Evolutionary conservation across 306 rosid genomes (phyloP).

Genomic region (Sphenostylis stenocarpa): DNA sequence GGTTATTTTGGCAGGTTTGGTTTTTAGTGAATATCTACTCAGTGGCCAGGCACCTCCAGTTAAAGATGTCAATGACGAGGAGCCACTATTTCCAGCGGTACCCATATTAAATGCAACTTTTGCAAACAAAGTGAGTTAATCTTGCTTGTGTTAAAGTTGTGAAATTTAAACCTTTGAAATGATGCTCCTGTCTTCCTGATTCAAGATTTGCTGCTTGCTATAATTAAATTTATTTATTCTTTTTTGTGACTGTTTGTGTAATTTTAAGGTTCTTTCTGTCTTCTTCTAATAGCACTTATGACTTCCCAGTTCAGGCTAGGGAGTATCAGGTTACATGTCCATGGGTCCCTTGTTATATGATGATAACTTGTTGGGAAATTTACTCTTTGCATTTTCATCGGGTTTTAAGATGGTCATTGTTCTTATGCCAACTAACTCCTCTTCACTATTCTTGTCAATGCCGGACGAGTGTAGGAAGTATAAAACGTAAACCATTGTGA

Average conservation of each 20-base stretch:
- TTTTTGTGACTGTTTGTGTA: background rate
- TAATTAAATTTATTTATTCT: background rate
- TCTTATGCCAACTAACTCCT: background rate
- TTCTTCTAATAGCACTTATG: background rate
- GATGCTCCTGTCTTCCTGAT: background rate
- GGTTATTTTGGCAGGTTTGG: slow-evolving; percentile 68
- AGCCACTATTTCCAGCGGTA: slow-evolving; percentile 86
- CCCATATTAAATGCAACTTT: slow-evolving; percentile 58
- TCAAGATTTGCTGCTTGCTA: slow-evolving; percentile 16
- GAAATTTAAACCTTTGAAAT: slow-evolving; percentile 12
- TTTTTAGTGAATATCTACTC: slow-evolving; percentile 87
- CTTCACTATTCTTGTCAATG: background rate
- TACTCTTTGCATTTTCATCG: background rate
- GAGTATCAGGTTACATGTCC: background rate
- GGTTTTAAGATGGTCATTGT: background rate
- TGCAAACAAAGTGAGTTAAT: slow-evolving; percentile 58
- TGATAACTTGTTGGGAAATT: background rate
- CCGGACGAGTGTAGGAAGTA: background rate
- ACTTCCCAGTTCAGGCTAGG: slow-evolving; percentile 1
- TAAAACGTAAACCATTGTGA: background rate
- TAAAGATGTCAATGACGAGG: slow-evolving; percentile 85
- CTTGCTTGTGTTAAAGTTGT: background rate
- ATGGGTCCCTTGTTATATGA: background rate
- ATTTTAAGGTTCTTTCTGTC: background rate
- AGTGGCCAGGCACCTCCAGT: slow-evolving; percentile 89